Conservation (phyloP, 163 green algal species). For the Volvox carteri region DNA sequence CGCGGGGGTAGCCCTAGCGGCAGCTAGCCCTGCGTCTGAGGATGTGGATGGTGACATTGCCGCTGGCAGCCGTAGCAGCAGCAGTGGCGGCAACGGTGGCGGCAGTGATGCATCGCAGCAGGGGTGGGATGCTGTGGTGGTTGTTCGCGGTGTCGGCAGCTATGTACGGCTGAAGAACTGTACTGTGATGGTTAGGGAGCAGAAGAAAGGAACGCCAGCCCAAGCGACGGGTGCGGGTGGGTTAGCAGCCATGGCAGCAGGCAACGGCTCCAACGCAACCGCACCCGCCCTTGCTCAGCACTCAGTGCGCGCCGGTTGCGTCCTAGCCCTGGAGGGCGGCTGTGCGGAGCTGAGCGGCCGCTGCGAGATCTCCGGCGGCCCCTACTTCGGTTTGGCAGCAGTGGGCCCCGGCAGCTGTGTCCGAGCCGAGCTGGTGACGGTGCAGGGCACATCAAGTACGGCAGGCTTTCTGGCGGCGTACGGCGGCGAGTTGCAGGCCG, state of each 20-base stretch:
- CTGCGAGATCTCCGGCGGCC: not conserved
- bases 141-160: not conserved
- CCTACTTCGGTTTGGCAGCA: conserved; percentile 1
- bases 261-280: too few relatives aligned
- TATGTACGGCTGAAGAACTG: not conserved
- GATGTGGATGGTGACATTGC: too few relatives aligned
- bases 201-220: not conserved
- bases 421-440: not conserved
- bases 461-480: not conserved
- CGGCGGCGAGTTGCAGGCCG: not conserved
- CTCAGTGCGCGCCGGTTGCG: not conserved
- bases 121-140: not conserved
- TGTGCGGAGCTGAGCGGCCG: not conserved
- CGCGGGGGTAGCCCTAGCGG: too few relatives aligned
- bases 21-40: too few relatives aligned
- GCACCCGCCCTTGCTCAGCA: not conserved
- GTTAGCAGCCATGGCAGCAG: not conserved
- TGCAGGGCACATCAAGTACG: too few relatives aligned
- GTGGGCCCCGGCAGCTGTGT: not conserved
- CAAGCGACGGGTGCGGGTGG: not conserved
- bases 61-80: not conserved
- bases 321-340: not conserved
- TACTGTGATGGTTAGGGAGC: not conserved
- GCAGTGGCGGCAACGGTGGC: not conserved
- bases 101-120: not conserved